Conservation (phyloP, 2,329 filamentous ascomycete genomes). For the Sordariomycetes sp. region DNA sequence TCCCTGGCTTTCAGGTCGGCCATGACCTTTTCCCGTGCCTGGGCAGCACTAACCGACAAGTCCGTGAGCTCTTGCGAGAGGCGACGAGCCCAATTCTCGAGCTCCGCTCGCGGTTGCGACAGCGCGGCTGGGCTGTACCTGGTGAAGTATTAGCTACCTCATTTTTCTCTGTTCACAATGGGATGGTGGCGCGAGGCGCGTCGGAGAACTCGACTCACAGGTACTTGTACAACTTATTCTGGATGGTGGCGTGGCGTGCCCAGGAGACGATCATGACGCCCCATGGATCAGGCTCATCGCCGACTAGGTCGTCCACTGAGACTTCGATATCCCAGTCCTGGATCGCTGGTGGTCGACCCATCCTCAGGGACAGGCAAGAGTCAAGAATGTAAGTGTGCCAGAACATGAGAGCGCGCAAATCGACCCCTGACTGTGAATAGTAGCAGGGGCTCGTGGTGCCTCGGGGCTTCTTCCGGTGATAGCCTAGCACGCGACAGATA, state of each 20-base stretch:
- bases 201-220: conserved; percentile 15
- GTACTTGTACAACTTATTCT: conserved; percentile 48
- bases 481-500: conserved; percentile 52
- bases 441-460: neutral
- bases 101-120: conserved; percentile 23
- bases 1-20: conserved; percentile 24
- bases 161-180: neutral
- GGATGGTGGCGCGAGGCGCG: neutral
- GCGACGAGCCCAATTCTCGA: conserved; percentile 25
- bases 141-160: conserved; percentile 4
- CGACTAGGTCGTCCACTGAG: conserved; percentile 28
- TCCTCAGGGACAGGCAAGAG: conserved; percentile 44
- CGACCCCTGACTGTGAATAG: neutral
- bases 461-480: conserved; percentile 31
- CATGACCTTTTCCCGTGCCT: conserved; percentile 22
- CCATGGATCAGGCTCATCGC: conserved; percentile 22
- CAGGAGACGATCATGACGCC: conserved; percentile 36
- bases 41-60: conserved; percentile 23
- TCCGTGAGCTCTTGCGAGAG: conserved; percentile 25
- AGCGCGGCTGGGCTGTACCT: conserved; percentile 41
- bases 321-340: conserved; percentile 50
- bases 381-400: conserved; percentile 47
- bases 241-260: conserved; percentile 43
- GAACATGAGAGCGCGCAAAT: conserved; percentile 24
- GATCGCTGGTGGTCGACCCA: conserved; percentile 47